Base-by-base conservation (phyloP, 768 basidiomycete species). In the Lentinus brumalis region DNA sequence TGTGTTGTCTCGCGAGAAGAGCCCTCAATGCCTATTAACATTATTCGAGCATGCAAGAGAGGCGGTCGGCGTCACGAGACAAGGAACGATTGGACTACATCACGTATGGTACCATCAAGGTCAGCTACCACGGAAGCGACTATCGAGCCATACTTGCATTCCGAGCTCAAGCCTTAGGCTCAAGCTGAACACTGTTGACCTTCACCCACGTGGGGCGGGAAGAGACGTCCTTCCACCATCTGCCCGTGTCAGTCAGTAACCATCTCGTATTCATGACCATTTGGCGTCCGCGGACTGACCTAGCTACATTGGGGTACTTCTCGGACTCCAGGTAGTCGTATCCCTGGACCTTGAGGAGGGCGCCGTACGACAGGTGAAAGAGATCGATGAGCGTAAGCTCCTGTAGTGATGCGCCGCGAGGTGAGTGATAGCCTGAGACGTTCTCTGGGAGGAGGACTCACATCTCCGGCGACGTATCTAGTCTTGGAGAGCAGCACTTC, bases 301-400 rank as follows among this genome's bases (percentile, higher is more conserved):
- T 78, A 0, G 74, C 60, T 3, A 84, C 76, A 60, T 83, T 80
- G 7, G 81, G 80, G 64, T 75, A 51, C 18, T 46, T 73, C 41
- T 57, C 69, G 14, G 72, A 62, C 38, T 69, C 69, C 18, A 83
- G 60, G 10, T 76, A 59, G 10, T 73, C 64, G 44, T 64, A 59
- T 1, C 76, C 77, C 1, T 63, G 59, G 1, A 7, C 14, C 18
- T 45, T 57, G 31, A 79, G 63, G 49, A 68, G 26, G 11, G 50
- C 56, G n/a, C 78, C 81, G 50, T 79, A 81, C 0, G 85, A 79
- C 38, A 87, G 67, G 67, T 86, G 85, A 71, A 80, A 81, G 18
- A 88, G 74, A 66, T 88, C 86, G 3, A 81, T 84, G 1, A 87
- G 73, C 7, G 84, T 85, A 50, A 88, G 26, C 39, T 72, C 67